Evolutionary conservation across 106 monocot species (phyloP), one percentile per base, ranked within the genome.

Genomic region (Dioscorea dumetorum): DNA sequence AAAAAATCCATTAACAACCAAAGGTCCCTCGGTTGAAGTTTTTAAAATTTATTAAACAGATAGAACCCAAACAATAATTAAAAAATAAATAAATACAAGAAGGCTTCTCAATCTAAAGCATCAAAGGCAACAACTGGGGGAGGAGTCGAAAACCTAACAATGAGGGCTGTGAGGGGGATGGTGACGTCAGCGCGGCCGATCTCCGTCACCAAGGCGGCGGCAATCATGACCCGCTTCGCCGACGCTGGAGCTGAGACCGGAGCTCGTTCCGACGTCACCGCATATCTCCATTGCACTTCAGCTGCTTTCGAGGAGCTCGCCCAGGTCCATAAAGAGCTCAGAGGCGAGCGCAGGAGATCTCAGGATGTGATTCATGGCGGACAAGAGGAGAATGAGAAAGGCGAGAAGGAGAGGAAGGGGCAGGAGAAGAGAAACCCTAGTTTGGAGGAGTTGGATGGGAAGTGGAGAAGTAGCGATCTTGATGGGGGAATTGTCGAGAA

Each of bases 81-180:
- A 28, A 28, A 28, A 28, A 28, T 28, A 28, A 28, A 1, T 1
- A 28, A 28, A 3, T 28, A 28, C 28, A 28, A 3, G 28, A 28
- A 28, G 28, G 28, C 28, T 28, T 28, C 28, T 3, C 28, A 28
- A 28, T 28, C 28, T 28, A 28, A 28, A 28, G 28, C 28, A 28
- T 28, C 28, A 28, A 28, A 28, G 28, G 3, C 3, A 28, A 1
- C 28, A 28, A 28, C 28, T 3, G 3, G 28, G 28, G 3, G 1
- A 1, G 1, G 28, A 28, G 3, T 28, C 54, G n/a, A 56, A 16
- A 56, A 0, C 19, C 14, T 22, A 22, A 61, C 28, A 28, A 28
- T 61, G 61, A 22, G 61, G 61, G 61, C 61, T 4, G 61, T 61
- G 61, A 61, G 23, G 61, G 61, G 61, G 14, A 61, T 4, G 8